Evolutionary conservation across 345 rosid genomes (phyloP), one percentile per base, ranked within the genome.

Genomic region (Salix caprea): DNA sequence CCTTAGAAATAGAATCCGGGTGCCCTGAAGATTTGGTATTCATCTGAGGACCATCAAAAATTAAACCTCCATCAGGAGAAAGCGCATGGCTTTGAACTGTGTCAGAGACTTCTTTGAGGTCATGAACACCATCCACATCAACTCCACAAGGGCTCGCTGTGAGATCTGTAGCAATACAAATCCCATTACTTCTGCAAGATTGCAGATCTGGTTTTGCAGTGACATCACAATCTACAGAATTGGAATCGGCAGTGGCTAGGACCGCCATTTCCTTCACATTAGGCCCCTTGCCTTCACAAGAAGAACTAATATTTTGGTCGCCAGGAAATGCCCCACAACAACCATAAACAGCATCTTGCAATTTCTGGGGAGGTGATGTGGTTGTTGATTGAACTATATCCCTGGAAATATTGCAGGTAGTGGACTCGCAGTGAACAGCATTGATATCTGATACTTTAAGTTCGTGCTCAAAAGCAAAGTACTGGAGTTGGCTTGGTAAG

Each of bases 31-130:
- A 36, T 62, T 74, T 64, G 19, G 64, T 52, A 2, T 72, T 30
- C 56, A 39, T 50, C 66, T 10, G 42, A 61, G 62, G 32, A 73
- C 30, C 26, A 64, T 44, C 48, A 67, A 66, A 40, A 40, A 58
- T 52, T 69, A 34, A 62, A 72, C 65, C 48, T 54, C 71, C 72
- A 64, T 14, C 28, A 18, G 30, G 24, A 28, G 75, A 80, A 73
- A n/a, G n/a, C 5, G 10, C 28, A 61, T 61, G 32, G 24, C 37
- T 64, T 69, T 46, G 50, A 58, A 10, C 65, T 64, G 44, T 23
- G 19, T 19, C 5, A 32, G 30, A 14, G 1, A 5, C 37, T 15
- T 30, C 54, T 40, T 74, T 67, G 15, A 13, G 70, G 23, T 70
- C 68, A 77, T 66, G 40, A 16, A n/a, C 73, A 60, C 56, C 50